Evolutionary conservation across 2,329 filamentous ascomycete species (phyloP).

Genomic region (Meredithiella fracta): DNA sequence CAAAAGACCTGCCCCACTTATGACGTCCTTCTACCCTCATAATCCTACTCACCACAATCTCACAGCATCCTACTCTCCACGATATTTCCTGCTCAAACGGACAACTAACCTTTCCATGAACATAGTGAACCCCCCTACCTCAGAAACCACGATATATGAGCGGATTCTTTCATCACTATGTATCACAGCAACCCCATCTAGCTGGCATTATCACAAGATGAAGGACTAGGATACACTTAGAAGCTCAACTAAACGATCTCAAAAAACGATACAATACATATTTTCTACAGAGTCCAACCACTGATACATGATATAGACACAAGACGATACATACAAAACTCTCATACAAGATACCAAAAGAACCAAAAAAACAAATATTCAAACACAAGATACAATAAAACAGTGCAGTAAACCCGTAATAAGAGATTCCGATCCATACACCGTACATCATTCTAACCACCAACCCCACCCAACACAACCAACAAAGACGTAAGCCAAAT

Average conservation of each 20-base stretch:
- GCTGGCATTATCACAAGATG: neutral
- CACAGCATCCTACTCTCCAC: too few relatives aligned
- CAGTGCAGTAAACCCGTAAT: conserved; percentile 3
- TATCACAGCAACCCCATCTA: too few relatives aligned
- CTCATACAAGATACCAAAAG: neutral
- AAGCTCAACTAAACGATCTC: neutral
- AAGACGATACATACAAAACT: neutral
- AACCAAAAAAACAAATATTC: conserved; percentile 12
- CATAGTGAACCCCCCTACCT: too few relatives aligned
- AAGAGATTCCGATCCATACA: conserved; percentile 7
- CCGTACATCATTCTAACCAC: neutral
- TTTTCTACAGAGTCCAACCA: too few relatives aligned
- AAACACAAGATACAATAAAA: conserved; percentile 14
- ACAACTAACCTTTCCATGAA: too few relatives aligned
- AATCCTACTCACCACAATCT: too few relatives aligned
- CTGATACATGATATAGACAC: neutral
- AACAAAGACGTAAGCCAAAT: neutral
- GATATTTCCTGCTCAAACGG: too few relatives aligned
- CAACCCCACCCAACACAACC: neutral
- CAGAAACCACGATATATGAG: too few relatives aligned
- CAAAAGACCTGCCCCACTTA: too few relatives aligned
- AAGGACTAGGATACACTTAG: neutral
- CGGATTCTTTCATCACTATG: too few relatives aligned
- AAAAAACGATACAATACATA: neutral
- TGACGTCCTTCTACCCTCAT: too few relatives aligned